Evolutionary conservation across 306 rosid genomes (phyloP).

Genomic region (Luffa aegyptiaca): DNA sequence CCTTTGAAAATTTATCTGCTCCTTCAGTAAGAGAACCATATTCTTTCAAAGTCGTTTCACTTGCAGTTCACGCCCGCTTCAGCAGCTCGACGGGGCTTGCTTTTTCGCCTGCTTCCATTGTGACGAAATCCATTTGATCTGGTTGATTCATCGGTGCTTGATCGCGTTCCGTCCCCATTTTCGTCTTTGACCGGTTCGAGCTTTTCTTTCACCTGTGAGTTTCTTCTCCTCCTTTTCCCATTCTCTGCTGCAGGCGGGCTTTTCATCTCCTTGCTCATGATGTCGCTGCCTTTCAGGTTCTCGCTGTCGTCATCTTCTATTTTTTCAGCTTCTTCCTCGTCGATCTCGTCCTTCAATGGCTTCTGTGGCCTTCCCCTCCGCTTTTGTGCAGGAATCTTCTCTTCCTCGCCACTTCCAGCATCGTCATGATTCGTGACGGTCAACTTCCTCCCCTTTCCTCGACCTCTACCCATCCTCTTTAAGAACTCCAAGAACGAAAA

Average conservation of each 20-base stretch:
- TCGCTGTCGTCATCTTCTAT: conserved; percentile 32
- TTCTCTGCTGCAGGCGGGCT: conserved; percentile 26
- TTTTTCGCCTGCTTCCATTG: conserved; percentile 76
- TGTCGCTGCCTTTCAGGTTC: conserved; percentile 17
- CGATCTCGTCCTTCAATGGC: conserved; percentile 38
- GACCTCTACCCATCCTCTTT: conserved; percentile 41
- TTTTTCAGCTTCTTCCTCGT: conserved; percentile 31
- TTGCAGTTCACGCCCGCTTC: conserved; percentile 82
- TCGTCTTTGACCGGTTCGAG: conserved; percentile 31
- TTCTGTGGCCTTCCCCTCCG: conserved; percentile 47
- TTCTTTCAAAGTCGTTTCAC: conserved; percentile 19
- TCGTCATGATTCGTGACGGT: conserved; percentile 34
- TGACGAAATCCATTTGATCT: conserved; percentile 59
- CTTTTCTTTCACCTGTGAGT: conserved; percentile 31
- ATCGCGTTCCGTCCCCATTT: conserved; percentile 23
- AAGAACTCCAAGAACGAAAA: conserved; percentile 20
- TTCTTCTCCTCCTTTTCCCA: conserved; percentile 42
- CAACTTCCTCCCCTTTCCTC: conserved; percentile 44
- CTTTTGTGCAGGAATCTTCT: conserved; percentile 41
- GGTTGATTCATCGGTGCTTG: conserved; percentile 28
- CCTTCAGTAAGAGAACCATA: not conserved
- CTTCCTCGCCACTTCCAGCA: conserved; percentile 42
- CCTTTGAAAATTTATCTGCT: conserved; percentile 14
- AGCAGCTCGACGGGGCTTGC: conserved; percentile 84
- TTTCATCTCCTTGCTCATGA: conserved; percentile 24